Evolutionary conservation across 257 asterid species (phyloP).

Genomic region (Jasminum sambac): DNA sequence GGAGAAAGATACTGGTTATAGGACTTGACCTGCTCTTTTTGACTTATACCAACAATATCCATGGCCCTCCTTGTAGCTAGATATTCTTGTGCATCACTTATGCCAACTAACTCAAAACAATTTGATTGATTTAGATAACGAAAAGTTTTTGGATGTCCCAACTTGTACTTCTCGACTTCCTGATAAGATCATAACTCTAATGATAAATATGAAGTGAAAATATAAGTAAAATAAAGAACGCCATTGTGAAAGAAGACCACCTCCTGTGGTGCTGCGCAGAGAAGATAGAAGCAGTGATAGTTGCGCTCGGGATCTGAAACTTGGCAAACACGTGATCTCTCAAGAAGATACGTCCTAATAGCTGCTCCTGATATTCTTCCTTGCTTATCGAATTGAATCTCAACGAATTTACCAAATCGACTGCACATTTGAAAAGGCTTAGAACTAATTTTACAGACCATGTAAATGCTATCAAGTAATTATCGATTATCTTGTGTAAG

Average conservation of each 20-base stretch:
- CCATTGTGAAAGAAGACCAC: slow-evolving; percentile 35
- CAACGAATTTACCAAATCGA: slow-evolving; percentile 96
- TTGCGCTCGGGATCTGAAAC: slow-evolving; percentile 95
- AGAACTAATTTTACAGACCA: slow-evolving; percentile 13
- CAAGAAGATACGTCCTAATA: slow-evolving; percentile 94
- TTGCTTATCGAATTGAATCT: slow-evolving; percentile 88
- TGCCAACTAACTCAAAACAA: slow-evolving; percentile 79
- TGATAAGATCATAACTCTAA: slow-evolving; percentile 39
- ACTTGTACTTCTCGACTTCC: slow-evolving; percentile 86
- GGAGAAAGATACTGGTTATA: slow-evolving; percentile 20
- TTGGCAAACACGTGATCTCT: slow-evolving; percentile 99
- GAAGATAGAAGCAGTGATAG: slow-evolving; percentile 93
- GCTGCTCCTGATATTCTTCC: slow-evolving; percentile 99
- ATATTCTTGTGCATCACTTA: slow-evolving; percentile 86
- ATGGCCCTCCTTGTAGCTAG: slow-evolving; percentile 98
- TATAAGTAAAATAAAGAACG: slow-evolving; percentile 24
- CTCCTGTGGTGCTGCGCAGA: slow-evolving; percentile 97
- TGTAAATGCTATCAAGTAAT: slow-evolving; percentile 4
- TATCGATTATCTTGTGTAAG: neutral
- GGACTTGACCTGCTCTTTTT: slow-evolving; percentile 73
- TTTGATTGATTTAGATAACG: slow-evolving; percentile 90
- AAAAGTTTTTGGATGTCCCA: slow-evolving; percentile 77
- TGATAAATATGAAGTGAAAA: slow-evolving; percentile 15
- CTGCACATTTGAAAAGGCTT: slow-evolving; percentile 49
- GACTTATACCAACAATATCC: slow-evolving; percentile 96